phyloP scores from a whole-genome alignment of 495 filamentous ascomycete genomes.

The Penicillium chermesinum region DNA sequence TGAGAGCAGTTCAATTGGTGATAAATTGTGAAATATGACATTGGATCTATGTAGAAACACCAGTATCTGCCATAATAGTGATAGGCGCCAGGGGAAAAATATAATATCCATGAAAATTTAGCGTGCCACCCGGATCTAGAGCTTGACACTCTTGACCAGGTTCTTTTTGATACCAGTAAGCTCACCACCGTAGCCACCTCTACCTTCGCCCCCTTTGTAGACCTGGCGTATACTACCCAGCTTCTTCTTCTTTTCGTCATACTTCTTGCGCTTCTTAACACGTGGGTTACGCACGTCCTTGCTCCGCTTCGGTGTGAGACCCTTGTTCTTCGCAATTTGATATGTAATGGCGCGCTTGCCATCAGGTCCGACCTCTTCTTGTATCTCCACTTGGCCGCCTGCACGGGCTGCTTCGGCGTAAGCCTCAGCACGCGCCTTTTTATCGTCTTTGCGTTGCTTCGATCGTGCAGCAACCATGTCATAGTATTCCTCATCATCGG shows the following conservation, averaged over 20 bases:
- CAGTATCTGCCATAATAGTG: slow-evolving; percentile 24
- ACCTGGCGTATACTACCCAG: slow-evolving; percentile 72
- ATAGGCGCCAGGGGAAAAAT: slow-evolving; percentile 28
- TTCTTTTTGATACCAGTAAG: slow-evolving; percentile 92
- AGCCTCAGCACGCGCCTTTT: slow-evolving; percentile 57
- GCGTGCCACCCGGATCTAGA: slow-evolving; percentile 40
- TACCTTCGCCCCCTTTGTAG: slow-evolving; percentile 83
- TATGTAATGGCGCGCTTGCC: slow-evolving; percentile 89
- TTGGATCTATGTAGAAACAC: slow-evolving; percentile 26
- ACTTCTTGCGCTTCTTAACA: slow-evolving; percentile 97
- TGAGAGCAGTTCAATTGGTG: too few relatives aligned
- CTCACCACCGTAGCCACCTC: slow-evolving; percentile 87
- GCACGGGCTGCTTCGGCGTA: slow-evolving; percentile 48
- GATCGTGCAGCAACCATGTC: slow-evolving; percentile 70
- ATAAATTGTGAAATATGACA: slow-evolving; percentile 5
- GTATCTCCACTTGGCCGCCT: slow-evolving; percentile 51
- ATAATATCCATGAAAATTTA: slow-evolving; percentile 13
- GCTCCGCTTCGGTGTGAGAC: slow-evolving; percentile 78
- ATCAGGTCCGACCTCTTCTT: slow-evolving; percentile 60
- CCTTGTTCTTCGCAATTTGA: slow-evolving; percentile 95
- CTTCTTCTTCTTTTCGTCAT: slow-evolving; percentile 92
- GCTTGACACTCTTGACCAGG: slow-evolving; percentile 87
- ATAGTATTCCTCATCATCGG: slow-evolving; percentile 77
- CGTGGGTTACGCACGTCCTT: slow-evolving; percentile 92
- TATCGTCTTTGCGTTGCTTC: slow-evolving; percentile 66